Percentiles rank a stretch among this genome's conserved stretches.
Evolutionary conservation across 306 rosid genomes (phyloP).

Genomic region (Rosa lucieae): DNA sequence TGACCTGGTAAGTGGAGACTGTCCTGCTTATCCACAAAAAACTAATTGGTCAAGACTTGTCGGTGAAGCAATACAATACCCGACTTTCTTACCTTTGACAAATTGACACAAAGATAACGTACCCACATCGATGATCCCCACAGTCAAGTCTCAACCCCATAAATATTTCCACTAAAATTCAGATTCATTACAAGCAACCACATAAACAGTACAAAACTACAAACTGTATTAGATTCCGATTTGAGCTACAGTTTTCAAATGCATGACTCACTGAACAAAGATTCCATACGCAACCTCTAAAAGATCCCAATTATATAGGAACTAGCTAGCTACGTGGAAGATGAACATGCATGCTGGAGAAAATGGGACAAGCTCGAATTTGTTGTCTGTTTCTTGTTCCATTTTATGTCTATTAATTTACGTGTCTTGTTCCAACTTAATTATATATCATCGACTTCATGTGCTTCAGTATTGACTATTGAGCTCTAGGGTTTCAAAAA

Average conservation of each 20-base stretch:
- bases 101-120: background rate
- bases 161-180: background rate
- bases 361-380: background rate
- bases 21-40: background rate
- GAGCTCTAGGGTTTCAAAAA: background rate
- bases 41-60: background rate
- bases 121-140: background rate
- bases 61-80: background rate
- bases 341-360: too few species aligned
- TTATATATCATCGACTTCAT: too few species aligned
- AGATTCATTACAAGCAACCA: background rate
- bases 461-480: too few species aligned
- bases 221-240: too few species aligned
- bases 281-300: background rate
- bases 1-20: too few species aligned
- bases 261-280: background rate
- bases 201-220: background rate
- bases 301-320: background rate
- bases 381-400: too few species aligned
- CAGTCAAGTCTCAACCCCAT: background rate
- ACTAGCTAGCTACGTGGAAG: background rate
- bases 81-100: background rate
- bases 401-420: too few species aligned
- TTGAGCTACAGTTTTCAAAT: too few species aligned
- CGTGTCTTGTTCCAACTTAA: too few species aligned